phyloP scores from a whole-genome alignment of 176 grass and related monocot species.

The Lolium multiflorum region DNA sequence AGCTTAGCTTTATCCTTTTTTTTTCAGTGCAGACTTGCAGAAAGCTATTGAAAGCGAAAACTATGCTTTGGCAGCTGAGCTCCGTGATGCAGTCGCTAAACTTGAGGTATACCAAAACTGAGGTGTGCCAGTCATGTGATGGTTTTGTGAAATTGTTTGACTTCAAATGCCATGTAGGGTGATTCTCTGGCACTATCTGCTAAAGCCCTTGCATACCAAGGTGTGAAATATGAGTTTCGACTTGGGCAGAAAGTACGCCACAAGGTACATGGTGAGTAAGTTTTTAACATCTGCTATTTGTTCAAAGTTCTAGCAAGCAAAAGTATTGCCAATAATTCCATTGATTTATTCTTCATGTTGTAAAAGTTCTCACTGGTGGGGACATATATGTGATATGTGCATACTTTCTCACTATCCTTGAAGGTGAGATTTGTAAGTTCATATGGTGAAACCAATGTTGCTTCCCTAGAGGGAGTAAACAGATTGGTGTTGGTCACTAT shows the following conservation, averaged over 20 bases:
- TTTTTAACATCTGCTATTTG: constrained; percentile 27
- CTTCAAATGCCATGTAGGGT: constrained; percentile 59
- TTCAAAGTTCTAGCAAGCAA: constrained; percentile 20
- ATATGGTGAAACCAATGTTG: background rate
- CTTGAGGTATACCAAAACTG: constrained; percentile 74
- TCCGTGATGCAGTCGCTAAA: constrained; percentile 82
- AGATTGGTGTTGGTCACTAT: constrained; percentile 7
- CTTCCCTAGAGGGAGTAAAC: background rate
- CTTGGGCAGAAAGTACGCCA: constrained; percentile 86
- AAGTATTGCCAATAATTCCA: background rate
- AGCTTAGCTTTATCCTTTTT: constrained; percentile 46
- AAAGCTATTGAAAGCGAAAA: constrained; percentile 92
- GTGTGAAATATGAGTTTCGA: constrained; percentile 89
- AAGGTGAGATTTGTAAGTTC: background rate
- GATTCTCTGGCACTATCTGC: constrained; percentile 87
- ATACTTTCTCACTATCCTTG: constrained; percentile 10
- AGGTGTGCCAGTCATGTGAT: constrained; percentile 13
- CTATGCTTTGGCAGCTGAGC: constrained; percentile 81
- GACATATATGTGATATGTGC: background rate
- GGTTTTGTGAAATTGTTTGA: constrained; percentile 31
- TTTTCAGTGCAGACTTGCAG: constrained; percentile 90
- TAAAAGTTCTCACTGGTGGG: background rate
- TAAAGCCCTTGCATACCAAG: constrained; percentile 86
- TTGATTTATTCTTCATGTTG: background rate
- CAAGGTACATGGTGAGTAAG: constrained; percentile 86